Percentiles rank a stretch among this genome's conserved stretches.
Evolutionary conservation across 2,329 filamentous ascomycete species (phyloP).

Genomic region (Dryadomyces quercus-mongolicae): DNA sequence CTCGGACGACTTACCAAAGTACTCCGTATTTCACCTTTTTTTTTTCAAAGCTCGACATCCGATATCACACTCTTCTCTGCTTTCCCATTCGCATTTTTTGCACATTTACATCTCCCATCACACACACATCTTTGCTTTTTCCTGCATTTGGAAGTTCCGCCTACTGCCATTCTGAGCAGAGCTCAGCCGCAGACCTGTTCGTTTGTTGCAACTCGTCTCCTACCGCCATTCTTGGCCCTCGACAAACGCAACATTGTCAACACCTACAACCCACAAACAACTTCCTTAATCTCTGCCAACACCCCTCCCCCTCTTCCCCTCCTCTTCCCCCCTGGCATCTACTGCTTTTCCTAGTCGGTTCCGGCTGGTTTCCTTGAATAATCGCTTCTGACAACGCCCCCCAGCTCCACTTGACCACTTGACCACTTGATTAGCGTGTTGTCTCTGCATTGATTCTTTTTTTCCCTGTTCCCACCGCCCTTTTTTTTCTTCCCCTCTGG

Average conservation of each 20-base stretch:
- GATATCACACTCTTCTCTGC: background rate
- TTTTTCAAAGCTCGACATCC: background rate
- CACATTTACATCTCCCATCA: background rate
- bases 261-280: no score
- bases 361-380: background rate
- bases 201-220: background rate
- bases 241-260: background rate
- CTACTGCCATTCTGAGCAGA: background rate
- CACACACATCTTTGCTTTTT: background rate
- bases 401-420: background rate
- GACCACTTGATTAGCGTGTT: background rate
- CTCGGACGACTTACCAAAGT: no score
- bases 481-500: background rate
- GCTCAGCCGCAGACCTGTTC: background rate
- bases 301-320: background rate
- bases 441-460: background rate
- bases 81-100: constrained; percentile 1
- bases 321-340: background rate
- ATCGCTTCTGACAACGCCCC: background rate
- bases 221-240: background rate
- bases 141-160: background rate
- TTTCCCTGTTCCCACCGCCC: background rate
- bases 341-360: background rate
- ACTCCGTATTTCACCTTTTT: background rate
- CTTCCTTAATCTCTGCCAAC: background rate